Base-by-base conservation (phyloP, 208 protist genomes). In the Leishmania tropica region DNA sequence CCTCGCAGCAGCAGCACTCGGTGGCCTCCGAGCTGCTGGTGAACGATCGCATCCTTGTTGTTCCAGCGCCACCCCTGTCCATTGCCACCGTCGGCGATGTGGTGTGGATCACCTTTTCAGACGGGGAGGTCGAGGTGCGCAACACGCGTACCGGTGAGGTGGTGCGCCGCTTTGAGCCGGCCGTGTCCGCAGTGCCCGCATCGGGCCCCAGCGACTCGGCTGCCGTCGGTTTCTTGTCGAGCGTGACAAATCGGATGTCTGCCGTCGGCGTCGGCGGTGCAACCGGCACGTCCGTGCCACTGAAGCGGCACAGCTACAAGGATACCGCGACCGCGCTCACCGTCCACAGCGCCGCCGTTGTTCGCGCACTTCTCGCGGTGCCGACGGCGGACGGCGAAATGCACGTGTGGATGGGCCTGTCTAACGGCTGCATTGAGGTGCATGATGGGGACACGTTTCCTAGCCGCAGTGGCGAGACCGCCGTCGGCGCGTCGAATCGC, bases 371-470 rank as follows among this genome's bases (percentile, higher is more conserved):
- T 70, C 76, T 91, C 37, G 70, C 79, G 45, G 83, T 91, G 54
- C 76, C 80, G 60, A 85, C 84, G 64, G 79, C 58, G 7, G 62
- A 70, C 60, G 82, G 84, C 37, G 83, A 80, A 64, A 71, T 81
- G 35, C 84, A 90, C 40, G 86, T 98, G 62, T 98, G 95, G 95
- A 81, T 96, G 70, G 95, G 95, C 31, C 81, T 95, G 35, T 94
- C 91, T 11, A 94, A 92, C 75, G 95, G 95, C 68, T 68, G 56
- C 42, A 90, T 98, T 21, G 92, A 97, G 71, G 90, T 96, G 7
- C 91, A 93, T 83, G 71, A 93, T 76, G 92, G 83, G 40, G 75
- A 87, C 19, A 62, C 58, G 17, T 64, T 86, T 13, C 67, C 80
- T 21, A 90, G 76, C n/a, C 82, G 75, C 48, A 40, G 54, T 54